Conservation (phyloP, 208 protist species). For the Trypanosoma theileri region DNA sequence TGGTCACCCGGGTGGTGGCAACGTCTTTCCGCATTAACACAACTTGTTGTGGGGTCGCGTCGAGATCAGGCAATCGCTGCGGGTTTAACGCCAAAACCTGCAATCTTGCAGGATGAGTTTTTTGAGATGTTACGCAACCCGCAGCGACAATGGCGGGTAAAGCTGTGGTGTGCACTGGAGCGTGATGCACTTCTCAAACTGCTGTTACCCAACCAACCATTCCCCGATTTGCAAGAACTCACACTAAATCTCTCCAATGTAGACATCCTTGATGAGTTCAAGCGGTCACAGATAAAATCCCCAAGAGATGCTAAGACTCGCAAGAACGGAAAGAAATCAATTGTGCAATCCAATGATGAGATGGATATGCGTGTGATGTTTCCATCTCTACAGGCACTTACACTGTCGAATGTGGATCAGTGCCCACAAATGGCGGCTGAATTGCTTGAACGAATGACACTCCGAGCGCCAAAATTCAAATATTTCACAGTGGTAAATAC, state of each 20-base stretch:
- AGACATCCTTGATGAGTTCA: constrained; percentile 27
- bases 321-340: constrained; percentile 17
- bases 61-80: constrained; percentile 27
- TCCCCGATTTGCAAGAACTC: constrained; percentile 53
- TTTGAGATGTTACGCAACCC: constrained; percentile 46
- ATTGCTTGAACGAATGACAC: constrained; percentile 36
- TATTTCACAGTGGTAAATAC: constrained; percentile 75
- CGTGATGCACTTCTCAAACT: constrained; percentile 35
- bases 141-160: constrained; percentile 48
- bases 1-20: constrained; percentile 84
- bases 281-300: constrained; percentile 12
- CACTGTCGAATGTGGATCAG: constrained; percentile 62
- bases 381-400: constrained; percentile 52
- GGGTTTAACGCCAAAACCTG: not conserved
- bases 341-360: constrained; percentile 16
- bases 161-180: constrained; percentile 72
- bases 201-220: constrained; percentile 34
- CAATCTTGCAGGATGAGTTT: constrained; percentile 53
- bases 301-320: constrained; percentile 14
- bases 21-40: constrained; percentile 40
- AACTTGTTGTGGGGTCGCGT: constrained; percentile 59
- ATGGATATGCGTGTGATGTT: constrained; percentile 29
- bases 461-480: constrained; percentile 47
- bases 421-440: constrained; percentile 35
- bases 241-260: constrained; percentile 60